Base-by-base conservation (phyloP, 1,284 basidiomycete genomes). In the Pascua sp. region DNA sequence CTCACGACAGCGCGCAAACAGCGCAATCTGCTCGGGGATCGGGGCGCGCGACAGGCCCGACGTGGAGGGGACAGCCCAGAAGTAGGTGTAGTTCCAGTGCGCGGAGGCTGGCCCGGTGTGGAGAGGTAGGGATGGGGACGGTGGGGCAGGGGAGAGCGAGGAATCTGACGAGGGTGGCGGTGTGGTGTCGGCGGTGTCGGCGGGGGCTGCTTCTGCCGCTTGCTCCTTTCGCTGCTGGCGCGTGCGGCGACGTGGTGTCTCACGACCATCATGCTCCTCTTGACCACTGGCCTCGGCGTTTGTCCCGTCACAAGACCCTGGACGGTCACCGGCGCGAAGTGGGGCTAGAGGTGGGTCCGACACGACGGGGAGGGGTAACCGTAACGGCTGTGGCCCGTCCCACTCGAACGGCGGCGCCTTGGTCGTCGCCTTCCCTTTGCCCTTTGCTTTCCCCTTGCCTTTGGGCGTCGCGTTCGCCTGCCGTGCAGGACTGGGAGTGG, bases 41-140 rank as follows among this genome's bases (percentile, higher is more conserved):
- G 67, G 69, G 24, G 74, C 75, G 5, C 74, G 63, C 47, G 75
- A 75, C 8, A 78, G 67, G 0, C 76, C 76, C 5, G 74, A 76
- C 1, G 76, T 78, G 57, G 67, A 74, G 8, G 76, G 76, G 11
- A 74, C 72, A 3, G 75, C 75, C 74, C 75, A 78, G 59, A 78
- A 73, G 49, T 76, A 76, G 1, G 70, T 73, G 56, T 64, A 64
- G 9, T 51, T 46, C 12, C 46, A 47, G 32, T 49, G 54, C 8
- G 47, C 40, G n/a, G 15, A 37, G 48, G 16, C 11, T 43, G 16
- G 16, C 1, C 38, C 53, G 2, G 55, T 53, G 16, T 54, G 58
- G 17, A 56, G 24, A 2, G 36, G 40, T 37, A 56, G 58, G 2
- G 58, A 53, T 8, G 45, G 47, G 24, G 15, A 57, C 43, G 10